These are phyloP conservation scores for Phaseolus coccineus DNA, from an alignment of 331 rosid species.

Conservation along the genomic window DNA sequence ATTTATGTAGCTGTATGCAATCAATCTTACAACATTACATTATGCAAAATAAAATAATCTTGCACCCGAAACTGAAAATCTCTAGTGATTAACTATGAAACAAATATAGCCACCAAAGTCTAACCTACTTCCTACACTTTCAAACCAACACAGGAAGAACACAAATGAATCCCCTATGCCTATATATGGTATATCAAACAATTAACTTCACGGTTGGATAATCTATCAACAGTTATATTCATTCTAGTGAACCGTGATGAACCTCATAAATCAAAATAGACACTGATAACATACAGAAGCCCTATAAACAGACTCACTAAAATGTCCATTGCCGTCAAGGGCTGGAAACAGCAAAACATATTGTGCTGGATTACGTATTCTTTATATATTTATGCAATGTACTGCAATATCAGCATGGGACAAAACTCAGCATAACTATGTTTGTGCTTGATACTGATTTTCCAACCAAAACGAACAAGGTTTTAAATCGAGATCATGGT, in stretches of 20 bases:
- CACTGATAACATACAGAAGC: background rate
- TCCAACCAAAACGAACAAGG: background rate
- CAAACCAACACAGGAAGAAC: slow-evolving; percentile 26
- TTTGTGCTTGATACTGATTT: background rate
- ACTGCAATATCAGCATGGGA: background rate
- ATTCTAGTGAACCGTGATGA: background rate
- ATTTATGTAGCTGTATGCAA: slow-evolving; percentile 3
- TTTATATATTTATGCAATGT: background rate
- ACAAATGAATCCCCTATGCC: slow-evolving; percentile 13
- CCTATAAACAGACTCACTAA: slow-evolving; percentile 13
- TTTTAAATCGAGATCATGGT: background rate
- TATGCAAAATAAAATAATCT: slow-evolving; percentile 11
- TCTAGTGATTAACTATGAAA: slow-evolving; percentile 1
- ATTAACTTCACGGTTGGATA: slow-evolving; percentile 7
- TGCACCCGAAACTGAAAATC: background rate
- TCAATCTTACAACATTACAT: slow-evolving; percentile 27
- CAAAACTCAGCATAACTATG: background rate
- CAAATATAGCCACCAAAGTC: slow-evolving; percentile 4
- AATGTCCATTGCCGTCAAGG: slow-evolving; percentile 6
- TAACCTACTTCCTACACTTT: slow-evolving; percentile 22
- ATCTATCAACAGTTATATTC: slow-evolving; percentile 14
- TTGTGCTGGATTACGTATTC: background rate
- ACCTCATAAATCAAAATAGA: slow-evolving; percentile 9
- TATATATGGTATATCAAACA: slow-evolving; percentile 28
- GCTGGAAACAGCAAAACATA: background rate